Evolutionary conservation across 1,284 basidiomycete species (phyloP).

Genomic region (Cerrena zonata): DNA sequence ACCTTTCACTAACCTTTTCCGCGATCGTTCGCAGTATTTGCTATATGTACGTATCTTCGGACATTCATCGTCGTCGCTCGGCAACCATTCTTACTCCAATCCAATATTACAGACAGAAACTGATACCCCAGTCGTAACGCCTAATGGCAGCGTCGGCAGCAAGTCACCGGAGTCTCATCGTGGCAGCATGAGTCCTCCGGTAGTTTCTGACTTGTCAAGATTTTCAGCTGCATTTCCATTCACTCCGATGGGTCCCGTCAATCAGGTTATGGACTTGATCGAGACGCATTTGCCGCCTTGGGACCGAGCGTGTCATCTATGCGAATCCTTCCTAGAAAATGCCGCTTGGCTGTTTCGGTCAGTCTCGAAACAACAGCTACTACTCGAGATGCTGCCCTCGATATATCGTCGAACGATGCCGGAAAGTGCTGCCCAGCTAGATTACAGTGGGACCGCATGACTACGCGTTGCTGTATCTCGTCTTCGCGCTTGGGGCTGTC

Average conservation of each 20-base stretch:
- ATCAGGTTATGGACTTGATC: constrained; percentile 44
- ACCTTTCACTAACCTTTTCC: not conserved
- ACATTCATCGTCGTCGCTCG: constrained; percentile 3
- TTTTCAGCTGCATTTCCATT: constrained; percentile 63
- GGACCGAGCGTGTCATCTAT: constrained; percentile 46
- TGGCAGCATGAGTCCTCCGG: constrained; percentile 30
- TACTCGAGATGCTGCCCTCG: constrained; percentile 54
- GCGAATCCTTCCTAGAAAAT: constrained; percentile 57
- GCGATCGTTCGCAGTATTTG: constrained; percentile 19
- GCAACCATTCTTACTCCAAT: constrained; percentile 18
- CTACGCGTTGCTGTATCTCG: constrained; percentile 50
- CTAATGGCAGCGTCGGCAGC: constrained; percentile 16
- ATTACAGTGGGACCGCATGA: constrained; percentile 41
- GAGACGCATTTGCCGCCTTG: constrained; percentile 30
- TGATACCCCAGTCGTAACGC: constrained; percentile 19
- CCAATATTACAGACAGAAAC: constrained; percentile 6
- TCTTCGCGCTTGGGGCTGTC: constrained; percentile 57
- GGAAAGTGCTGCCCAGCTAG: constrained; percentile 21
- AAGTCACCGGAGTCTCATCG: constrained; percentile 29
- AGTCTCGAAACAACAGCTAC: constrained; percentile 53
- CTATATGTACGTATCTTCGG: constrained; percentile 19
- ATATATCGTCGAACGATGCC: constrained; percentile 41
- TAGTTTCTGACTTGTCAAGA: constrained; percentile 37
- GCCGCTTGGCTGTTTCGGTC: constrained; percentile 51
- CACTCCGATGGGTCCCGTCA: constrained; percentile 47